A percentile compares a stretch with the other conserved stretches of the same genome.
phyloP scores from a whole-genome alignment of 768 basidiomycete genomes.

The Lactarius hengduanensis region DNA sequence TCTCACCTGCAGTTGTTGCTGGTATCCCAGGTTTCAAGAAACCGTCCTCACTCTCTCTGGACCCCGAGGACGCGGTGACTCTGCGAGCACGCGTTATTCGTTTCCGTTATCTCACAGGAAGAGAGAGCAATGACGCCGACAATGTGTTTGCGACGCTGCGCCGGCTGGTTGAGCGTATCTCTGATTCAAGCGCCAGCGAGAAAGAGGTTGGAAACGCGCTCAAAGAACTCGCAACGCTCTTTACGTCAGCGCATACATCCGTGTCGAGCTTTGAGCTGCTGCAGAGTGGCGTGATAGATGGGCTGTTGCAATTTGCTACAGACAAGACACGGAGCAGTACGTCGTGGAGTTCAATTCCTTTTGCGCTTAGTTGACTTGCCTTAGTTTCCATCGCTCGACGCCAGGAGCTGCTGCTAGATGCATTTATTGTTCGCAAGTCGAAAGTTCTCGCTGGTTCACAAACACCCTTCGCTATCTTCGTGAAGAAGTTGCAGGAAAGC shows the following conservation, averaged over 20 bases:
- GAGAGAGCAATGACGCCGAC: conserved; percentile 56
- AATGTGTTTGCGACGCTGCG: conserved; percentile 63
- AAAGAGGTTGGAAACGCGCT: conserved; percentile 60
- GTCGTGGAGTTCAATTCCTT: conserved; percentile 36
- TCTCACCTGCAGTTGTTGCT: conserved; percentile 44
- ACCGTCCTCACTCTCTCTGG: conserved; percentile 62
- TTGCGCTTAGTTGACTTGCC: conserved; percentile 14
- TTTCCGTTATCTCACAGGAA: conserved; percentile 69
- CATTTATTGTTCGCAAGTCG: conserved; percentile 59
- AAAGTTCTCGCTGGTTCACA: conserved; percentile 46
- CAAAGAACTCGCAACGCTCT: conserved; percentile 74
- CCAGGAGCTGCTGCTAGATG: conserved; percentile 76
- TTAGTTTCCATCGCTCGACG: conserved; percentile 64
- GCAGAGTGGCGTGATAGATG: conserved; percentile 91
- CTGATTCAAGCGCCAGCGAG: conserved; percentile 54
- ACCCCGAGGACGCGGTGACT: conserved; percentile 90
- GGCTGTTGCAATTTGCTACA: conserved; percentile 77
- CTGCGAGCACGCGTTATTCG: conserved; percentile 87
- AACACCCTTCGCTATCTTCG: conserved; percentile 70
- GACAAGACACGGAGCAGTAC: conserved; percentile 59
- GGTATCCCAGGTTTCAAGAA: conserved; percentile 65
- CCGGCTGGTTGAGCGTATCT: conserved; percentile 63
- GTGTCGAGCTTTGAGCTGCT: conserved; percentile 95
- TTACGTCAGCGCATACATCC: conserved; percentile 70
- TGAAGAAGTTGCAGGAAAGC: conserved; percentile 96